Conservation (phyloP, 73 alveolate genomes). For the Paramecium biaurelia region DNA sequence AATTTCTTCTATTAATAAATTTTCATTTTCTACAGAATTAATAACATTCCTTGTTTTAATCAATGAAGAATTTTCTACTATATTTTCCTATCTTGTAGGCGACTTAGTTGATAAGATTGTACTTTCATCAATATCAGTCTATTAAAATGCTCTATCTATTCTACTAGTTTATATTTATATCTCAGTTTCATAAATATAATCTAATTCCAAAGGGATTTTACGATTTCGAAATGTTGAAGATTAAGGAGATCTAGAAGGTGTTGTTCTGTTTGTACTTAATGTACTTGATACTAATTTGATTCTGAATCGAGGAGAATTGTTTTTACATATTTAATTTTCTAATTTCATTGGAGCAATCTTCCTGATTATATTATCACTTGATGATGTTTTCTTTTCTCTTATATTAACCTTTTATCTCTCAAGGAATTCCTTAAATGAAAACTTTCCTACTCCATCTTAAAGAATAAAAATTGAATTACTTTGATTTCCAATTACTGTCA, state of each 20-base stretch:
- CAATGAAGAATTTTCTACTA: neutral
- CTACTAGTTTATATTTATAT: neutral
- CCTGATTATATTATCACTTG: neutral
- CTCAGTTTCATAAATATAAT: neutral
- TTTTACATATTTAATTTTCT: neutral
- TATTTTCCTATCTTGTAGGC: neutral
- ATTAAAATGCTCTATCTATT: neutral
- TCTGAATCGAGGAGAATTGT: slow-evolving; percentile 6
- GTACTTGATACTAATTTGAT: neutral
- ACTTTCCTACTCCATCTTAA: neutral
- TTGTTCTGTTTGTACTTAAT: neutral
- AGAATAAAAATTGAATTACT: neutral
- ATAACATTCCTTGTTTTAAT: neutral
- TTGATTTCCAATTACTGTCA: neutral
- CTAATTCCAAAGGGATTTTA: neutral
- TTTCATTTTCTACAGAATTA: neutral
- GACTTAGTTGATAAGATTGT: neutral
- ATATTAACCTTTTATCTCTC: neutral
- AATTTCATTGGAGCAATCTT: neutral
- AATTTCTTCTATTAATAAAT: neutral
- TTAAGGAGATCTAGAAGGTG: neutral
- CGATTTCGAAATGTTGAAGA: neutral
- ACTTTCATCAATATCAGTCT: neutral
- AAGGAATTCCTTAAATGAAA: neutral
- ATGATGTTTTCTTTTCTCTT: neutral